Conservation (phyloP, 352 stramenopile species). For the Phytophthora kernoviae region DNA sequence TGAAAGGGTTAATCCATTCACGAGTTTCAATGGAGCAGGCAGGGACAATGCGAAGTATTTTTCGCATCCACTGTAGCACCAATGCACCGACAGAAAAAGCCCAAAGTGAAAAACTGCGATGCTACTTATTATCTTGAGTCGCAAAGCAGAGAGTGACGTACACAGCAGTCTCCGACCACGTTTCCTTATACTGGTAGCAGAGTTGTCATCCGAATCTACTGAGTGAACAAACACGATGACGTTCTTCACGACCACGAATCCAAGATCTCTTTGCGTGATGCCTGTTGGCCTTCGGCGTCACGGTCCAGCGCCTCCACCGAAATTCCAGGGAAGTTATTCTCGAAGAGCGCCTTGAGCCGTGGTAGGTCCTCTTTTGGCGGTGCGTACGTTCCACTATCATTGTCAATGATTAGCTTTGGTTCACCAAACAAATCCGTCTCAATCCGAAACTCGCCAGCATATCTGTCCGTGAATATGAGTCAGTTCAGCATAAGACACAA, state of each 20-base stretch:
- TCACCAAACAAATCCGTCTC: conserved; percentile 33
- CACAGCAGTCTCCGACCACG: no score
- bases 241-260: conserved; percentile 16
- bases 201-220: no score
- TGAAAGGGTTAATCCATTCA: no score
- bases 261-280: conserved; percentile 39
- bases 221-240: no score
- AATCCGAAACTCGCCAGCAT: conserved; percentile 42
- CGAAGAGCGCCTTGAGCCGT: conserved; percentile 36
- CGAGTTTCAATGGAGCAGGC: no score
- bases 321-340: conserved; percentile 45
- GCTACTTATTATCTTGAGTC: no score
- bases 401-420: conserved; percentile 47
- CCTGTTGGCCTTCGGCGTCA: conserved; percentile 24
- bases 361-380: conserved; percentile 39
- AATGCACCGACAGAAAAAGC: no score
- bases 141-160: no score
- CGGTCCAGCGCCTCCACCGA: conserved; percentile 34
- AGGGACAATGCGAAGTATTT: no score
- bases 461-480: conserved; percentile 16
- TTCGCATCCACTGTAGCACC: no score
- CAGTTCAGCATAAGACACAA: neutral
- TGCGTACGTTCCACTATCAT: conserved; percentile 50
- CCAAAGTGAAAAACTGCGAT: no score
- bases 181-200: no score